Conservation (phyloP, 805 yeast genomes). For the Starmerella powellii region DNA sequence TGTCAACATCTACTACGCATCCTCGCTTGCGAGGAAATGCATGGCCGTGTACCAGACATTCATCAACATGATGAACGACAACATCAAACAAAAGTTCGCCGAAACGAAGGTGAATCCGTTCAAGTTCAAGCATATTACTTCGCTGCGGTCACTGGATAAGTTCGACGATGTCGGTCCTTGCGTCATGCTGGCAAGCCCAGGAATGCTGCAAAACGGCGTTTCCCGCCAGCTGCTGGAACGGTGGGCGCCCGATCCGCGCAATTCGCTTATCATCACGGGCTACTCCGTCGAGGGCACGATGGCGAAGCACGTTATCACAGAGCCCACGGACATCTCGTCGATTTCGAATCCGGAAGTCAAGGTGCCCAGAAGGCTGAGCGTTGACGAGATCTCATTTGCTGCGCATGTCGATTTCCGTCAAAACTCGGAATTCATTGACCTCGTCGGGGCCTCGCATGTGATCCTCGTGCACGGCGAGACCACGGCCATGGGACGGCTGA, state of each 20-base stretch:
- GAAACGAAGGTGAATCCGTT: conserved; percentile 82
- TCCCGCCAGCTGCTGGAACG: conserved; percentile 81
- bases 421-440: conserved; percentile 79
- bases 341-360: conserved; percentile 64
- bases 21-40: conserved; percentile 86
- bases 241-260: conserved; percentile 96
- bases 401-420: conserved; percentile 97
- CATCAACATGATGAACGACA: conserved; percentile 94
- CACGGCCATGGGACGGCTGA: conserved; percentile 95
- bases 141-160: conserved; percentile 63
- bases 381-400: conserved; percentile 96
- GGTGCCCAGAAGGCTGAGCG: conserved; percentile 73
- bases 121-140: conserved; percentile 72
- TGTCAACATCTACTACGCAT: conserved; percentile 79
- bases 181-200: conserved; percentile 93
- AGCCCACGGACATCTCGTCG: conserved; percentile 84
- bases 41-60: conserved; percentile 96
- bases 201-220: conserved; percentile 95
- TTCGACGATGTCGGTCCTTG: conserved; percentile 93
- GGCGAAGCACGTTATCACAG: conserved; percentile 81
- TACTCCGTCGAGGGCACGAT: conserved; percentile 97
- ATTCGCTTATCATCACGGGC: conserved; percentile 81
- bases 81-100: conserved; percentile 59
- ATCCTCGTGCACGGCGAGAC: conserved; percentile 95
- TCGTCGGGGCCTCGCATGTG: conserved; percentile 71